Evolutionary conservation across 192 early-diverging fungal genomes (phyloP).

Genomic region (Diversispora epigaea): DNA sequence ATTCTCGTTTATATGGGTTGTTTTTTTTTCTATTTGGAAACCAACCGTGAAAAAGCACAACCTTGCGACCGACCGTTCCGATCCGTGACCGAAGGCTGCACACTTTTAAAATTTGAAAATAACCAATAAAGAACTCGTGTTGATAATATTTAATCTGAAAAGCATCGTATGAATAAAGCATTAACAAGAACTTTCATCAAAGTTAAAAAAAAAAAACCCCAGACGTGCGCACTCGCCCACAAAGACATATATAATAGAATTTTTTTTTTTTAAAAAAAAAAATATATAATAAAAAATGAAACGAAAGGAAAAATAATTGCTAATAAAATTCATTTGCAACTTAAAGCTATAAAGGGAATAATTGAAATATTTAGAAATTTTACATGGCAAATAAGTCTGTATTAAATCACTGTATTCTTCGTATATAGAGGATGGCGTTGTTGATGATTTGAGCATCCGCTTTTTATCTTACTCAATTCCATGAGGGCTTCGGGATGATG

Average conservation of each 20-base stretch:
- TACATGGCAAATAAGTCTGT: constrained; percentile 31
- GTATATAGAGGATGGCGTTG: background rate
- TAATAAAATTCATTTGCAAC: constrained; percentile 22
- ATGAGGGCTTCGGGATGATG: constrained; percentile 12
- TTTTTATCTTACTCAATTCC: background rate
- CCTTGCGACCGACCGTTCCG: constrained; percentile 33
- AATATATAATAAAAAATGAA: constrained; percentile 12
- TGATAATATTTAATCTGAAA: constrained; percentile 18
- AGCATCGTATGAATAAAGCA: constrained; percentile 1
- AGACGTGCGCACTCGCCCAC: background rate
- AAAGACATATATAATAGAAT: background rate
- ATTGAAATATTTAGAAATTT: constrained; percentile 18
- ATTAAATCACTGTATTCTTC: constrained; percentile 21
- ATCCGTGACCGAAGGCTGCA: constrained; percentile 18
- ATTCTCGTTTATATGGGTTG: constrained; percentile 30
- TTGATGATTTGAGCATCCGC: background rate
- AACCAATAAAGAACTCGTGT: constrained; percentile 17
- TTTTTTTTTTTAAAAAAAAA: background rate
- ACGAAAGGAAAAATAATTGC: constrained; percentile 11
- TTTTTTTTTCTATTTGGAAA: constrained; percentile 23
- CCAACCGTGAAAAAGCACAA: constrained; percentile 11
- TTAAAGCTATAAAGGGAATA: constrained; percentile 21
- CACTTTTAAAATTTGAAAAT: constrained; percentile 27
- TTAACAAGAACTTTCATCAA: constrained; percentile 16
- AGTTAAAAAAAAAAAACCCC: background rate